Evolutionary conservation across 1,139 yeast species (phyloP).

Genomic region (Kurtzmaniella natalensis): DNA sequence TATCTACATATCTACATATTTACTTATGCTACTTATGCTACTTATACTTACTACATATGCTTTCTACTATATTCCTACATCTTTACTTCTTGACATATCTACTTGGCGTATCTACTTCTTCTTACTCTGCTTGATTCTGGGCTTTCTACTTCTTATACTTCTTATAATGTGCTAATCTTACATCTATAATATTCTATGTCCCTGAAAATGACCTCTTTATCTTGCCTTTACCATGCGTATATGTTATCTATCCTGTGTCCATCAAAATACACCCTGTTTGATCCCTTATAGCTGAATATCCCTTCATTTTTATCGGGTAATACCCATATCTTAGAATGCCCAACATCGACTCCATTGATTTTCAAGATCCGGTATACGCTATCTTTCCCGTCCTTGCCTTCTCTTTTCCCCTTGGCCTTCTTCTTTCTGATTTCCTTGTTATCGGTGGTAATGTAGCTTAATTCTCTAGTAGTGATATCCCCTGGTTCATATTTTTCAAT

Average conservation of each 20-base stretch:
- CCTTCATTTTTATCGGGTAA: constrained; percentile 15
- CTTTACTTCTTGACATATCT: no score
- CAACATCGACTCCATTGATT: constrained; percentile 33
- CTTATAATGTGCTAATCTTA: no score
- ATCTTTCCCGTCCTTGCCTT: constrained; percentile 8
- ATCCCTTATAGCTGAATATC: constrained; percentile 17
- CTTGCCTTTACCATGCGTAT: constrained; percentile 18
- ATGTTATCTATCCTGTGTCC: constrained; percentile 36
- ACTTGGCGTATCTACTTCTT: no score
- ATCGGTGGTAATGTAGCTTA: constrained; percentile 14
- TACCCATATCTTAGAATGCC: constrained; percentile 27
- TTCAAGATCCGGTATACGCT: constrained; percentile 26
- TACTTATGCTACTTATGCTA: no score
- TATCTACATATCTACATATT: no score
- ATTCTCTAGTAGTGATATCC: constrained; percentile 26
- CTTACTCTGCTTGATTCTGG: no score
- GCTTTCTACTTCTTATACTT: no score
- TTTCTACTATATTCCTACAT: no score
- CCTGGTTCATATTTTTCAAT: constrained; percentile 35
- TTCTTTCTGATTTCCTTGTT: constrained; percentile 10
- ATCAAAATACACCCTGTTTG: constrained; percentile 27
- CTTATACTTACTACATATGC: no score
- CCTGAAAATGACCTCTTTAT: no score
- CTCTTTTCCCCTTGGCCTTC: constrained; percentile 11
- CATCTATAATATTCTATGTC: not conserved